Evolutionary conservation across 176 grass and related monocot species (phyloP), one percentile per base, ranked within the genome.

Genomic region (Saccharum officinarum): DNA sequence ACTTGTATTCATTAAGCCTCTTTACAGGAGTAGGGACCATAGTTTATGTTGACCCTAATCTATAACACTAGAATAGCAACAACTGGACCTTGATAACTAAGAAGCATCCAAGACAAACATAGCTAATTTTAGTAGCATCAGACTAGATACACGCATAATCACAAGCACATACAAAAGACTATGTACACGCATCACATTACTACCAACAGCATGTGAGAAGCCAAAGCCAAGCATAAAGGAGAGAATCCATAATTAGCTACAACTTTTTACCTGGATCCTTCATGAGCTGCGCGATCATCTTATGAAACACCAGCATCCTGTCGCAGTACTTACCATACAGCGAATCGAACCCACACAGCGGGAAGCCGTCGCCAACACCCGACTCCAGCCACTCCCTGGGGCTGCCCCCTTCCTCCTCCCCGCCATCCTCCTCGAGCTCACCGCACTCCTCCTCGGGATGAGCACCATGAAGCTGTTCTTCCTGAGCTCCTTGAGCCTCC

Each of bases 391-490:
- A 94, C 83, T 89, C 91, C 44, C 89, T 92, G 1, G 93, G 87
- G 54, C 86, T 93, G 7, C 87, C 92, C 59, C 88, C 92, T 69
- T 96, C 92, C 8, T 89, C 89, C 2, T 87, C 94, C 5, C 75
- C 88, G 0, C 85, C 92, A 18, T 88, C 86, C 47, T 88, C 85
- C 39, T 92, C 93, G 47, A 87, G 86, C 72, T 90, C 92, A 0
- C 78, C 89, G 7, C 83, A 83, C 13, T 90, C 88, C 36, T 95
- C 93, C 84, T 95, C 93, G 0, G 97, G 39, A 99, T 99, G 23
- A 94, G 84, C 60, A 99, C 97, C 97, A 99, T 94, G 91, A 99
- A 96, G 41, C 84, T 94, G 88, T 92, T 94, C 90, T 94, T 96
- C 78, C 84, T 90, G 31, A 92, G 49, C 86, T 99, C 93, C 88